Conservation (phyloP, 768 basidiomycete genomes). For the Favolaschia claudopus region DNA sequence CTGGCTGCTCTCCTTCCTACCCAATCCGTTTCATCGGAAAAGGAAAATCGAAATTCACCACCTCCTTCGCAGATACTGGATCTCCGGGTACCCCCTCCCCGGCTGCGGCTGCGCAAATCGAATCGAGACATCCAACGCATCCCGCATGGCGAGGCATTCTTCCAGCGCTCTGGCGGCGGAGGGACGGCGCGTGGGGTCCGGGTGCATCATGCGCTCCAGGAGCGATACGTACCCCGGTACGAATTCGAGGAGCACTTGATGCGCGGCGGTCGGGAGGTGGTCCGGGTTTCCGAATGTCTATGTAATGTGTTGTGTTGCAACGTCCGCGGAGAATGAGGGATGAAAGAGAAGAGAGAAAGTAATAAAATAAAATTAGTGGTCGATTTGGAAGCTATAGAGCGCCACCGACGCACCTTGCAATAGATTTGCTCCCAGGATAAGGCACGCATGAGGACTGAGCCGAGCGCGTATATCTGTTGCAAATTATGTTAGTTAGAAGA, state of each 20-base stretch:
- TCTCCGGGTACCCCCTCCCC: slow-evolving; percentile 10
- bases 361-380: background rate
- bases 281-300: slow-evolving; percentile 27
- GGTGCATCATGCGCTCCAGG: slow-evolving; percentile 19
- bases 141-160: slow-evolving; percentile 4
- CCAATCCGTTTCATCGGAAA: background rate
- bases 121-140: background rate
- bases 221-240: slow-evolving; percentile 18
- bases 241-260: slow-evolving; percentile 8
- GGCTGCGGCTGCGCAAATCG: slow-evolving; percentile 25
- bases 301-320: no score
- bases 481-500: no score
- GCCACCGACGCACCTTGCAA: slow-evolving; percentile 15
- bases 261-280: slow-evolving; percentile 16
- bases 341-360: background rate
- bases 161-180: slow-evolving; percentile 3
- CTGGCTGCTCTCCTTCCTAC: no score
- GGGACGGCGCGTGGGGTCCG: slow-evolving; percentile 16
- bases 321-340: background rate
- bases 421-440: slow-evolving; percentile 24
- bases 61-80: background rate
- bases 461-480: slow-evolving; percentile 18
- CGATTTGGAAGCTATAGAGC: background rate
- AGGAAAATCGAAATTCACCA: background rate
- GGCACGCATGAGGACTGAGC: slow-evolving; percentile 22